Evolutionary conservation across 2,329 filamentous ascomycete species (phyloP), one percentile per base, ranked within the genome.

Genomic region (Geosmithia putterillii): DNA sequence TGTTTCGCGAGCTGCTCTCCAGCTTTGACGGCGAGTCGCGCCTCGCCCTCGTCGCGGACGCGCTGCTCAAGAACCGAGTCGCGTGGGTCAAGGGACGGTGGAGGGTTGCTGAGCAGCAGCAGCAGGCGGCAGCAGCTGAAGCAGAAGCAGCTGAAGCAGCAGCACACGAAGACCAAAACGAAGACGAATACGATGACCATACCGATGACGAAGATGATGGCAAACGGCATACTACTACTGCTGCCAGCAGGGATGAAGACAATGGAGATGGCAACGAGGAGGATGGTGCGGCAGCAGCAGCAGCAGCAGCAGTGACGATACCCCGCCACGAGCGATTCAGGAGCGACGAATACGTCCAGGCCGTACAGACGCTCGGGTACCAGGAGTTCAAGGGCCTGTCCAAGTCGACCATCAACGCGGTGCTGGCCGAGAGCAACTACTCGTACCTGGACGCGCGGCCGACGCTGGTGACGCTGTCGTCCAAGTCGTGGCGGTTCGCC

Each of bases 391-490:
- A 79, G 52, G 81, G 79, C 18, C 64, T 90, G 37, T 79, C 82
- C 12, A 74, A 76, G 45, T 85, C 83, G 2, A 79, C 83, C 3
- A 83, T 90, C 60, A 78, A 81, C 54, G 85, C 81, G 8, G 84
- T 92, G 7, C 71, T 92, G 40, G 85, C 84, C 41, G 86, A 92
- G 59, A 78, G 74, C 54, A 92, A 92, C 61, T 80, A 85, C 60
- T 83, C 81, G 8, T 92, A 90, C 53, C 76, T 82, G 19, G 73
- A 81, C 23, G 80, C 83, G 12, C 73, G 85, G 32, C 75, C 74
- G 15, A 84, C 81, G 2, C 73, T 92, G 15, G 73, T 84, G 43
- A 72, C 71, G 2, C 62, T 90, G 12, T 79, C 81, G 7, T 75
- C 76, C 38, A 84, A 80, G 57, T 86, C 85, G 28, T 92, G 86